phyloP scores from a whole-genome alignment of 2,329 filamentous ascomycete species.

The Monilinia polystroma region DNA sequence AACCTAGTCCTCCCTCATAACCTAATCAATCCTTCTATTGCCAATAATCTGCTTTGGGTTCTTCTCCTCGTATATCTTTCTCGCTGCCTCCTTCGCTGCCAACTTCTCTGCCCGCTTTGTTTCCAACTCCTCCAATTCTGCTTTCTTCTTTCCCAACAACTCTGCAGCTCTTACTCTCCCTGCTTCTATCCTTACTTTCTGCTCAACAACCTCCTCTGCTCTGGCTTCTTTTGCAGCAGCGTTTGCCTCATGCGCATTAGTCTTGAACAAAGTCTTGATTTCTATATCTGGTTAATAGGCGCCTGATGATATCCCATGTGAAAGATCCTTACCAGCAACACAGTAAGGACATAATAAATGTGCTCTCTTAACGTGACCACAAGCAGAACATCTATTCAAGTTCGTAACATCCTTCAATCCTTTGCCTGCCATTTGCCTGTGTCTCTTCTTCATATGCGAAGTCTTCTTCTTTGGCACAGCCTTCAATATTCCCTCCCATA shows the following conservation, averaged over 20 bases:
- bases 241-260: slow-evolving; percentile 19
- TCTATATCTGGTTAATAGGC: slow-evolving; percentile 33
- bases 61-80: slow-evolving; percentile 17
- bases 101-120: slow-evolving; percentile 1
- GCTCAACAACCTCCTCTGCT: slow-evolving; percentile 17
- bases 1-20: neutral
- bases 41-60: slow-evolving; percentile 13
- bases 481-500: slow-evolving; percentile 90
- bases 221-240: slow-evolving; percentile 9
- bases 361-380: slow-evolving; percentile 82
- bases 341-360: slow-evolving; percentile 88
- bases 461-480: slow-evolving; percentile 99
- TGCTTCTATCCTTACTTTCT: slow-evolving; percentile 15
- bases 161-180: neutral
- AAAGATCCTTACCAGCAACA: slow-evolving; percentile 65
- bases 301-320: neutral
- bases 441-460: slow-evolving; percentile 91
- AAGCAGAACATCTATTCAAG: slow-evolving; percentile 85
- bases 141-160: neutral
- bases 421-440: slow-evolving; percentile 93
- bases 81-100: slow-evolving; percentile 7
- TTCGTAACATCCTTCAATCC: slow-evolving; percentile 85
- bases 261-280: slow-evolving; percentile 36
- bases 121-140: slow-evolving; percentile 1
- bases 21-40: slow-evolving; percentile 1